Percentiles rank a stretch among this genome's conserved stretches.
Conservation (phyloP, 116 monocot genomes). For the Cymodocea nodosa region DNA sequence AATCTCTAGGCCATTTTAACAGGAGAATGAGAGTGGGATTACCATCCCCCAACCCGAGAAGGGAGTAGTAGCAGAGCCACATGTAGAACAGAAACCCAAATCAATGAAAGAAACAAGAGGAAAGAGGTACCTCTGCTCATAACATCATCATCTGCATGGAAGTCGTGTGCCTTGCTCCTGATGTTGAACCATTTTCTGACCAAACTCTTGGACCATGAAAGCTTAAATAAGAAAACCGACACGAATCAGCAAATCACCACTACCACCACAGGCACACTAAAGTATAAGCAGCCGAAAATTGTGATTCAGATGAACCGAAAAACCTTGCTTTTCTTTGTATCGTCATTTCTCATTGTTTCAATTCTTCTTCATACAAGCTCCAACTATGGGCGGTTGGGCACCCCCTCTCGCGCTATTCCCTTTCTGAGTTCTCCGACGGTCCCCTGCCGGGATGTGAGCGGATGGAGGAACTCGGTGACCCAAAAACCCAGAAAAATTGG, state of each 20-base stretch:
- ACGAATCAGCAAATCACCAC: background rate
- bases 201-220: constrained; percentile 86
- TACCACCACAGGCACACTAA: background rate
- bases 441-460: background rate
- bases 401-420: constrained; percentile 2
- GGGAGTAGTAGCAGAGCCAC: background rate
- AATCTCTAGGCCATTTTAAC: background rate
- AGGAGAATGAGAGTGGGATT: constrained; percentile 2
- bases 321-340: constrained; percentile 42
- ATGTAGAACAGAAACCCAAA: background rate
- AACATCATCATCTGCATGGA: constrained; percentile 65
- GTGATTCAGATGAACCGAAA: background rate
- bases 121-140: constrained; percentile 34
- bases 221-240: constrained; percentile 22
- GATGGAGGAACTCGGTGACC: background rate
- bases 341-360: constrained; percentile 89
- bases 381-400: background rate
- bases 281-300: background rate
- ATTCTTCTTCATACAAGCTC: constrained; percentile 26
- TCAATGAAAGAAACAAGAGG: constrained; percentile 4
- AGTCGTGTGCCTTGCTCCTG: constrained; percentile 82
- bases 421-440: background rate
- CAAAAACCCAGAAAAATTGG: background rate
- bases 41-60: constrained; percentile 1
- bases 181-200: constrained; percentile 87